A percentile compares a stretch with the other conserved stretches of the same genome.
Conservation (phyloP, 495 filamentous ascomycete species). For the Penicillium dipodomyicola region DNA sequence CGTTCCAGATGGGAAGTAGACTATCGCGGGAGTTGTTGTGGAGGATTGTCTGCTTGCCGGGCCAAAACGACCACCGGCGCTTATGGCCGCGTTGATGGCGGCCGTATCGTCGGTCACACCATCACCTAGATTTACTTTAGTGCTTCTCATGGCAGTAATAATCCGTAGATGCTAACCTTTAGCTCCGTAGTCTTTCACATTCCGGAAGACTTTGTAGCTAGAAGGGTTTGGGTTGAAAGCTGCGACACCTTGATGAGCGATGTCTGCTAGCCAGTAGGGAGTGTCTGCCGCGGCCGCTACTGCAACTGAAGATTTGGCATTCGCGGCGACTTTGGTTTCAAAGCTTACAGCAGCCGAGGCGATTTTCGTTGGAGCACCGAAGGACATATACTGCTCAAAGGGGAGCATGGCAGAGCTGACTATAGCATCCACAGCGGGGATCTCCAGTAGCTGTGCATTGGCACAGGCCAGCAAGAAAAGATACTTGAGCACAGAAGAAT, state of each 20-base stretch:
- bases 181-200: slow-evolving; percentile 73
- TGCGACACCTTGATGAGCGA: slow-evolving; percentile 60
- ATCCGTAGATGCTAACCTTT: slow-evolving; percentile 35
- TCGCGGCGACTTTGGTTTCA: slow-evolving; percentile 1
- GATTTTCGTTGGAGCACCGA: slow-evolving; percentile 15
- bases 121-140: slow-evolving; percentile 40
- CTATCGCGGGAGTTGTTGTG: slow-evolving; percentile 56
- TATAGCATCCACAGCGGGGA: slow-evolving; percentile 22
- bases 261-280: slow-evolving; percentile 66
- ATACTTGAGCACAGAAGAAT: slow-evolving; percentile 12
- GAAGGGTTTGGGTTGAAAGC: slow-evolving; percentile 54
- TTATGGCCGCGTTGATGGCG: slow-evolving; percentile 62
- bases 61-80: slow-evolving; percentile 50
- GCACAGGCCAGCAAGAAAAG: slow-evolving; percentile 21
- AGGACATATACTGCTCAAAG: slow-evolving; percentile 16
- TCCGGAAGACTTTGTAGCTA: slow-evolving; percentile 68
- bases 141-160: not conserved
- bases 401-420: slow-evolving; percentile 22
- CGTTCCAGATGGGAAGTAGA: slow-evolving; percentile 64
- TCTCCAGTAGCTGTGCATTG: slow-evolving; percentile 24
- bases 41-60: slow-evolving; percentile 45
- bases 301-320: slow-evolving; percentile 17
- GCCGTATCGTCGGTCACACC: slow-evolving; percentile 64
- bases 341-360: slow-evolving; percentile 6
- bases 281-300: slow-evolving; percentile 25